Base-by-base conservation (phyloP, 306 rosid genomes). In the Acacia crassicarpa region DNA sequence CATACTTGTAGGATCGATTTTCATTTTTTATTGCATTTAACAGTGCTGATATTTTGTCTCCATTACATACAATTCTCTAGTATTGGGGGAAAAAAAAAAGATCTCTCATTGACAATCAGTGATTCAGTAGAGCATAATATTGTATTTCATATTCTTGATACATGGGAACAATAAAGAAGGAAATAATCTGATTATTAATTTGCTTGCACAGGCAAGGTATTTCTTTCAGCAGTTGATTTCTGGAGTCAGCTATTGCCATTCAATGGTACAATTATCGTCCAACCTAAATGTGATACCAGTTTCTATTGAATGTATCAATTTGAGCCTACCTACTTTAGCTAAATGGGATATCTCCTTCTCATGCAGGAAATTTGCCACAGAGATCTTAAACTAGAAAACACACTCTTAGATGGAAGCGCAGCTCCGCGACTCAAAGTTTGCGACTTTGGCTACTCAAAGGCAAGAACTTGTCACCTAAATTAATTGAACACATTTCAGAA, bases 371-470 rank as follows among this genome's bases (percentile, higher is more conserved):
- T 96, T 82, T 96, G 99, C 81, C 99, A 96, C 73, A 93, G 99
- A 84, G 99, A 96, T 88, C 98, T 96, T 33, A 96, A 96, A 91
- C 89, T 96, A 72, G 99, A 96, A 86, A 96, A 96, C 91, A 93
- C 99, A 62, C 98, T 96, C 82, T 83, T 96, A 73, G 98, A 96
- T 89, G 97, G 94, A 90, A 96, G 97, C 88, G 66, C 97, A 58
- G 97, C 97, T 8, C 98, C 98, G 7, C 74, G 97, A 63, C 97
- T 96, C 78, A 96, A 96, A 89, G 89, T 96, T 58, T 96, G 99
- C 2, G 99, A 96, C 83, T 96, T 96, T 43, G 99, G 99, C 82
- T 96, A 93, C 77, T 96, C 99, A 35, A 96, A 96, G 97, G 99
- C 90, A 89, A 83, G 61, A 73, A 77, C 56, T 70, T 16, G 0